These are phyloP conservation scores for Fistulina hepatica DNA, from an alignment of 1,284 basidiomycete genomes.

Conservation along the genomic window DNA sequence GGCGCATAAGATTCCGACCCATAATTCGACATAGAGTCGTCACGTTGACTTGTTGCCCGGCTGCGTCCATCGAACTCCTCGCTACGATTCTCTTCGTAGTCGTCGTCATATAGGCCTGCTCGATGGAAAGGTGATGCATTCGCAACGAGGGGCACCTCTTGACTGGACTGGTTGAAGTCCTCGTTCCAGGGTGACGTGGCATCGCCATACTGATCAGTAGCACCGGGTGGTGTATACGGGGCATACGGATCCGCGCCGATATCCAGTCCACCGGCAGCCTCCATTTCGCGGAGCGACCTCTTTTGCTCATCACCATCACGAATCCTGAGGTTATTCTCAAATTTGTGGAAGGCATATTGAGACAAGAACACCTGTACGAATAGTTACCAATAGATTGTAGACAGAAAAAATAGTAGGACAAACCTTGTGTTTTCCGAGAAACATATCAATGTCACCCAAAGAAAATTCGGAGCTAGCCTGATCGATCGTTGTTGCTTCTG, in stretches of 20 bases:
- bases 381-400: slow-evolving; percentile 3
- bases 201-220: slow-evolving; percentile 30
- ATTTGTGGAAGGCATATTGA: slow-evolving; percentile 76
- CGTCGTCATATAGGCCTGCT: slow-evolving; percentile 59
- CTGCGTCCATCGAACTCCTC: slow-evolving; percentile 71
- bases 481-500: slow-evolving; percentile 44
- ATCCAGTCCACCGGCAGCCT: slow-evolving; percentile 64
- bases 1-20: slow-evolving; percentile 90
- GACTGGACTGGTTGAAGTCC: slow-evolving; percentile 44
- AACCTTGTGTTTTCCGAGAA: slow-evolving; percentile 75
- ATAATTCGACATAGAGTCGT: slow-evolving; percentile 69
- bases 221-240: slow-evolving; percentile 46
- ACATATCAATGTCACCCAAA: slow-evolving; percentile 65
- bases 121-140: slow-evolving; percentile 71
- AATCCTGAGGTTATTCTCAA: slow-evolving; percentile 82
- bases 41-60: slow-evolving; percentile 61
- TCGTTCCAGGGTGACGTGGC: too few relatives aligned
- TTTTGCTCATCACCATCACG: slow-evolving; percentile 80
- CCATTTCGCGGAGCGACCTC: slow-evolving; percentile 63
- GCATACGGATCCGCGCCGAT: slow-evolving; percentile 72
- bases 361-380: slow-evolving; percentile 75
- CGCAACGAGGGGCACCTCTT: slow-evolving; percentile 64
- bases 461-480: slow-evolving; percentile 54
- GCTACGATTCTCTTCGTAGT: slow-evolving; percentile 70
- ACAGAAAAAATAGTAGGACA: neutral